Evolutionary conservation across 176 grass and related monocot species (phyloP).

Genomic region (Tuctoria greenei): DNA sequence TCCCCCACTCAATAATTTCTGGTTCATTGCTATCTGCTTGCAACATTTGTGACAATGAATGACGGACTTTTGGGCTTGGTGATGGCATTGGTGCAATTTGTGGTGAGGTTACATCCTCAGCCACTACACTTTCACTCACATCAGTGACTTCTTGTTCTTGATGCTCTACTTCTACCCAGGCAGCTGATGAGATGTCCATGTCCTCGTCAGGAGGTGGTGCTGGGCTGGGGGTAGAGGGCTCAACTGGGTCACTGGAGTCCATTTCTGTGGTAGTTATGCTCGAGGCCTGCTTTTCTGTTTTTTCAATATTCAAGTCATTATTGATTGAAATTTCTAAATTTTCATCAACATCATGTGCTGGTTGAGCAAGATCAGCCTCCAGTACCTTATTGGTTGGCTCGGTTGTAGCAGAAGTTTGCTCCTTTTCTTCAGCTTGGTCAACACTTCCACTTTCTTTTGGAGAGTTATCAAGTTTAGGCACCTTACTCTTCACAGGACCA

Average conservation of each 20-base stretch:
- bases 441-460: conserved; percentile 63
- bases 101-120: conserved; percentile 45
- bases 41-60: conserved; percentile 99
- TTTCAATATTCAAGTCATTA: conserved; percentile 82
- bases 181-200: conserved; percentile 89
- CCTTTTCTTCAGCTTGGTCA: conserved; percentile 71
- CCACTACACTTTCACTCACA: conserved; percentile 48
- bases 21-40: conserved; percentile 95
- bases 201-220: conserved; percentile 73
- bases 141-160: conserved; percentile 68
- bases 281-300: conserved; percentile 62
- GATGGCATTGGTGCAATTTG: conserved; percentile 51
- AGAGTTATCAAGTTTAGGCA: conserved; percentile 52
- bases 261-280: conserved; percentile 58
- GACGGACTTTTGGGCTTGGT: conserved; percentile 81
- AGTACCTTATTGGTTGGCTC: conserved; percentile 71
- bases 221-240: conserved; percentile 45
- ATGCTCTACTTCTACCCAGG: conserved; percentile 91
- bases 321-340: conserved; percentile 77
- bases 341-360: conserved; percentile 90
- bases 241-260: conserved; percentile 45
- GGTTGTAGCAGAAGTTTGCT: conserved; percentile 50
- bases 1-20: conserved; percentile 98
- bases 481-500: conserved; percentile 59
- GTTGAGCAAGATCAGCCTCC: conserved; percentile 83